Base-by-base conservation (phyloP, 768 basidiomycete genomes). In the Tricholoma flavovirens region DNA sequence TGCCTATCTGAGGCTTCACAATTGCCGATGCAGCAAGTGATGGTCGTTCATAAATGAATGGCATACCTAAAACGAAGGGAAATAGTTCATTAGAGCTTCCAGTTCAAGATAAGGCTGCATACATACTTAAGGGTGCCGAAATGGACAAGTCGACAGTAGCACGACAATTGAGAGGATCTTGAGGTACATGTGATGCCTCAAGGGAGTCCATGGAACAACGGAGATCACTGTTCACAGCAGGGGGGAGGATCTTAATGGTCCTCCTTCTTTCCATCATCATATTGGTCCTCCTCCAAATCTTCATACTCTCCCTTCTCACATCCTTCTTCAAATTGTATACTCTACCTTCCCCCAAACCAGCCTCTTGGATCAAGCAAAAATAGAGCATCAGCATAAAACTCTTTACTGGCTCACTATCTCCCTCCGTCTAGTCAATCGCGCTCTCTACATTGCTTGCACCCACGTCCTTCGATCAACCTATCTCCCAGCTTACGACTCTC, bases 371-470 rank as follows among this genome's bases (percentile, higher is more conserved):
- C 29, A 29, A 29, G 29, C 29, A 29, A 29, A 29, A 29, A 7
- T 21, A 7, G 80, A 82, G 63, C 72, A 75, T 15, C 86, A 87
- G 66, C 74, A 88, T 36, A 82, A 81, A 73, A 83, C 80, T 0
- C 75, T 90, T 9, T 83, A 48, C 12, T 48, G 46, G 46, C 68
- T 93, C 7, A 74, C 78, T 1, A 77, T 76, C 10, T 72, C 73
- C 49, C 76, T 92, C 38, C 74, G 90, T 32, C 74, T 86, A 32
- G 88, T 89, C 42, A 83, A 83, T 63, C 78, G 79, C 5, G 71
- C 81, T 4, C 72, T 90, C 54, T 92, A 89, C 67, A 76, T 84
- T 17, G 87, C 88, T 11, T 88, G 81, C 69, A 92, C 90, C 90
- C 84, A 91, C 61, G 79, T 92, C 58, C 77, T 93, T 4, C 81